Conservation (phyloP, 2,329 filamentous ascomycete species). For the Zasmidium angulare region DNA sequence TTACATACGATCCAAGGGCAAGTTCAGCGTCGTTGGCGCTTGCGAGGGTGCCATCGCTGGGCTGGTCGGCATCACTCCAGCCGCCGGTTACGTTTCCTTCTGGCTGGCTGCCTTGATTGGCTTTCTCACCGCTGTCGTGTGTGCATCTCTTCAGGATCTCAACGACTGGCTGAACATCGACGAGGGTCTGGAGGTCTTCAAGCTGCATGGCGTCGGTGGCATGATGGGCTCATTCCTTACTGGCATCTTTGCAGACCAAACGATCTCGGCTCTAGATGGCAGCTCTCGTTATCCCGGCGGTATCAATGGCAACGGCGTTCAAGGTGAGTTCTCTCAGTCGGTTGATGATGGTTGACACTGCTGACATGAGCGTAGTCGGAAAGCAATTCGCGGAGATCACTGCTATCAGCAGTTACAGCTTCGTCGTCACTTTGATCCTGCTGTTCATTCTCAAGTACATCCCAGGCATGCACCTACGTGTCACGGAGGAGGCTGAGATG, state of each 20-base stretch:
- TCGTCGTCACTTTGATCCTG: slow-evolving; percentile 53
- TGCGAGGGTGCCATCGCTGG: slow-evolving; percentile 60
- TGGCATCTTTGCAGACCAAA: slow-evolving; percentile 55
- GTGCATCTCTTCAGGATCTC: slow-evolving; percentile 50
- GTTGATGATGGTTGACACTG: too few species aligned
- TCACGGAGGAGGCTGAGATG: slow-evolving; percentile 57
- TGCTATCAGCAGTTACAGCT: slow-evolving; percentile 55
- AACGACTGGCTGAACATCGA: slow-evolving; percentile 57
- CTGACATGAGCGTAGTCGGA: slow-evolving; percentile 38
- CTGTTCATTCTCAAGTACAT: slow-evolving; percentile 55
- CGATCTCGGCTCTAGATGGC: slow-evolving; percentile 52
- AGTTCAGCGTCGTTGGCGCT: slow-evolving; percentile 57
- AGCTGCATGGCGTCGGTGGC: slow-evolving; percentile 58
- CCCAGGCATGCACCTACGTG: slow-evolving; percentile 55
- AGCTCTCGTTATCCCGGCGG: slow-evolving; percentile 48
- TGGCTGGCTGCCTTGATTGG: slow-evolving; percentile 53
- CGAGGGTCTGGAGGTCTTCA: slow-evolving; percentile 61
- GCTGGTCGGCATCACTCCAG: slow-evolving; percentile 61
- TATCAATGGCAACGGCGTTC: slow-evolving; percentile 56
- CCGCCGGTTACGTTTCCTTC: slow-evolving; percentile 43
- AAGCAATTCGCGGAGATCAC: slow-evolving; percentile 58
- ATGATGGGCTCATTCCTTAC: slow-evolving; percentile 60
- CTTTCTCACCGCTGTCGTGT: slow-evolving; percentile 55
- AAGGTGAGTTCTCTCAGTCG: slow-evolving; percentile 27
- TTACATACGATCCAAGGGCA: slow-evolving; percentile 52